Evolutionary conservation across 2,329 filamentous ascomycete genomes (phyloP), one percentile per base, ranked within the genome.

Genomic region (Alternaria postmessia): DNA sequence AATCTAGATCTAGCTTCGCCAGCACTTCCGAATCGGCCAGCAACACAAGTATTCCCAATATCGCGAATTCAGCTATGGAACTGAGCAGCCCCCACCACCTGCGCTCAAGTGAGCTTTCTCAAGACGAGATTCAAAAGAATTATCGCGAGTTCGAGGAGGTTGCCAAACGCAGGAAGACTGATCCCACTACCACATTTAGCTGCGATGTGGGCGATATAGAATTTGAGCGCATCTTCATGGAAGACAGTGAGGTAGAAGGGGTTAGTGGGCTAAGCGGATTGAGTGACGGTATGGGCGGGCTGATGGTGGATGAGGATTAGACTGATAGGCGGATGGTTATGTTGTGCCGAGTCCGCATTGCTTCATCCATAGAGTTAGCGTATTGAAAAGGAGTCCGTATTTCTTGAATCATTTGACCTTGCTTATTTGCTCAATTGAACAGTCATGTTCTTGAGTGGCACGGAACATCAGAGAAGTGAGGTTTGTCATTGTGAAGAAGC

Each of bases 161-260:
- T 28, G 63, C 59, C 16, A 26, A 24, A 7, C 43, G 44, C 28
- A 66, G 55, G 39, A 18, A 18, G 53, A 30, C 11, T 20, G 14
- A 51, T 8, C 39, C n/a, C 12, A n/a, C 26, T 7, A 9, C 24
- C 26, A 22, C n/a, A 5, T 26, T n/a, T 6, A 6, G 24, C 22
- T 18, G 60, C 12, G 64, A 70, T 1, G 61, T 53, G n/a, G 62
- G 66, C 3, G 57, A 64, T 30, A 60, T 47, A 22, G 54, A 47
- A 1, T 71, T 68, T 51, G 69, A 73, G 51, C 55, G 54, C n/a
- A 62, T 67, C 3, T 71, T 71, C 36, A 4, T 70, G 12, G 64
- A 53, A 2, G 63, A 61, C 7, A 62, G 59, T 14, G 63, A 66
- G 26, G 36, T 26, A 3, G 54, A 36, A 5, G 62, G 57, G 18